phyloP scores from a whole-genome alignment of 2,329 filamentous ascomycete genomes.

The Fusarium pininemorale region DNA sequence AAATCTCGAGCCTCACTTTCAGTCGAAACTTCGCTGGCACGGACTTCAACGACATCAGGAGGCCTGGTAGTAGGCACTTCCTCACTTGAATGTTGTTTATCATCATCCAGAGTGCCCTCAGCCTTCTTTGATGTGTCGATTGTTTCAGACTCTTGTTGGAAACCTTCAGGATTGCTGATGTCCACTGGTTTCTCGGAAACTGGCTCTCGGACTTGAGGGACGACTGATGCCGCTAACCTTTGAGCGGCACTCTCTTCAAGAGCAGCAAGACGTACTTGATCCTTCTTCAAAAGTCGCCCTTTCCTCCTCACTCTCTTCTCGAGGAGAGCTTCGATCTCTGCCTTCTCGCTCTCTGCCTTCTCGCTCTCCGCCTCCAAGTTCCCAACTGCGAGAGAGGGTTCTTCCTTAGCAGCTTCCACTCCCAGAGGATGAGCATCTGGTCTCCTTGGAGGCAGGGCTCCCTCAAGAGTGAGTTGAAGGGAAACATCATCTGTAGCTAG shows the following conservation, averaged over 20 bases:
- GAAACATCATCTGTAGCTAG: not conserved
- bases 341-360: slow-evolving; percentile 44
- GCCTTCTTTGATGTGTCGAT: not conserved
- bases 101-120: not conserved
- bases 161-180: not conserved
- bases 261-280: slow-evolving; percentile 24
- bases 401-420: slow-evolving; percentile 25
- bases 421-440: slow-evolving; percentile 28
- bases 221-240: slow-evolving; percentile 42
- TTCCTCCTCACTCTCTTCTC: slow-evolving; percentile 49
- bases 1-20: not conserved
- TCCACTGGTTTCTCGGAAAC: slow-evolving; percentile 18
- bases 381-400: slow-evolving; percentile 37
- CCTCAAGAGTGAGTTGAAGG: not conserved
- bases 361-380: slow-evolving; percentile 35
- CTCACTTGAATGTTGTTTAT: not conserved
- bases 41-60: not conserved
- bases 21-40: not conserved
- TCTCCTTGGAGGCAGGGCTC: slow-evolving; percentile 43
- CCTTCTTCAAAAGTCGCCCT: slow-evolving; percentile 37
- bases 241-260: slow-evolving; percentile 36
- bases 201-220: slow-evolving; percentile 34
- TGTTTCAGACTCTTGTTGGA: not conserved
- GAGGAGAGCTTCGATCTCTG: slow-evolving; percentile 50
- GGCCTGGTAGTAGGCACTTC: not conserved